Conservation (phyloP, 1,284 basidiomycete genomes). For the Ganoderma meredithae region DNA sequence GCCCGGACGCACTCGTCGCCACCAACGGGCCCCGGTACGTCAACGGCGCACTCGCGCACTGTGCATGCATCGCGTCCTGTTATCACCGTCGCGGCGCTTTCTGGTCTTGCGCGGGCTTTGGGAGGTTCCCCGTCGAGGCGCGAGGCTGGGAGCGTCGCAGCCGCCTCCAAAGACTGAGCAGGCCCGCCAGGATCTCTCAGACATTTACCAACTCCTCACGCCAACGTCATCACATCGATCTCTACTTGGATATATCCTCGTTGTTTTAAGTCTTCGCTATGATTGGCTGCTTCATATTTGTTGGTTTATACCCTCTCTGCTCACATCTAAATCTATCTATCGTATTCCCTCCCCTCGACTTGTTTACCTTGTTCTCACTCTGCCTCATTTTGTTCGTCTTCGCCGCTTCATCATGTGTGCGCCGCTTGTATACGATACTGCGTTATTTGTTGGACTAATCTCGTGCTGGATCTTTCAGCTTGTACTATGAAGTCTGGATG, state of each 20-base stretch:
- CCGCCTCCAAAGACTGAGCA: constrained; percentile 33
- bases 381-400: background rate
- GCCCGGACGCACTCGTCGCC: constrained; percentile 71
- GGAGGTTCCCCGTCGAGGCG: constrained; percentile 46
- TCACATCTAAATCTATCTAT: background rate
- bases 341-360: background rate
- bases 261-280: constrained; percentile 12
- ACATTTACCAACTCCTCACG: background rate
- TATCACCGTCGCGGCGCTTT: constrained; percentile 72
- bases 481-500: constrained; percentile 32
- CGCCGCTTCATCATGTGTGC: background rate
- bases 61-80: constrained; percentile 65
- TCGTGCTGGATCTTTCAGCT: constrained; percentile 32
- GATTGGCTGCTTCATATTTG: constrained; percentile 15
- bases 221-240: background rate
- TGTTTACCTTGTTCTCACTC: constrained; percentile 3
- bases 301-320: constrained; percentile 21
- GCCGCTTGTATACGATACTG: constrained; percentile 29
- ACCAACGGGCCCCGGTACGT: constrained; percentile 45
- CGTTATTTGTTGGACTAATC: constrained; percentile 28
- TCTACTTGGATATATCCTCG: constrained; percentile 18
- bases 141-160: constrained; percentile 32
- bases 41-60: constrained; percentile 42
- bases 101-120: constrained; percentile 66
- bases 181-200: background rate